These are phyloP conservation scores for Cercophora sp. DNA, from an alignment of 495 filamentous ascomycete genomes.

Conservation along the genomic window DNA sequence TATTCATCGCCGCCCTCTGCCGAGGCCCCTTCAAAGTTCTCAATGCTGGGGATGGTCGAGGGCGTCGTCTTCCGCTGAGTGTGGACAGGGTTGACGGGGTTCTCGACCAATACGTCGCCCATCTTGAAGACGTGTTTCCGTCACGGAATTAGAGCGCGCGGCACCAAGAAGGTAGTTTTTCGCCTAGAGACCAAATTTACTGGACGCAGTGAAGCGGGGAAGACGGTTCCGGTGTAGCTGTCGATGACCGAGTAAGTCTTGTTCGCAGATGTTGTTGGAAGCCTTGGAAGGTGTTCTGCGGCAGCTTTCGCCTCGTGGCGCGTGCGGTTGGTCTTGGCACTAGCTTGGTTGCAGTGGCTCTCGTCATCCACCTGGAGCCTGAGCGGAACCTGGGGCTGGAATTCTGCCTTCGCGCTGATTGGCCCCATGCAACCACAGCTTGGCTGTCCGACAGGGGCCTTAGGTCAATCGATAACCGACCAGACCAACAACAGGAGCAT, in stretches of 20 bases:
- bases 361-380: constrained; percentile 33
- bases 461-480: neutral
- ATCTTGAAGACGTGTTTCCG: constrained; percentile 44
- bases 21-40: constrained; percentile 74
- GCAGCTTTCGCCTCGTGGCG: constrained; percentile 28
- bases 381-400: neutral
- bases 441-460: too few relatives aligned
- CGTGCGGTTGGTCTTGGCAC: constrained; percentile 21
- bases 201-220: too few relatives aligned
- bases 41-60: constrained; percentile 86
- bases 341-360: constrained; percentile 12
- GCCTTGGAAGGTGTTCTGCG: constrained; percentile 24
- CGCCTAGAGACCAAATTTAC: too few relatives aligned
- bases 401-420: constrained; percentile 8
- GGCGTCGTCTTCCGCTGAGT: constrained; percentile 68
- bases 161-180: too few relatives aligned
- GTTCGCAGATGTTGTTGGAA: neutral
- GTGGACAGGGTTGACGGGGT: constrained; percentile 63
- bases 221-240: too few relatives aligned
- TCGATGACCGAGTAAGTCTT: too few relatives aligned
- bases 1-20: constrained; percentile 90
- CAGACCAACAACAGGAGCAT: too few relatives aligned
- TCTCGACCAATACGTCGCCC: constrained; percentile 83
- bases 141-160: too few relatives aligned
- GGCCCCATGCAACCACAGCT: constrained; percentile 1